Percentiles rank a stretch among this genome's conserved stretches.
These are phyloP conservation scores for Aspergillus vadensis DNA, from an alignment of 2,329 filamentous ascomycete genomes.

Conservation along the genomic window DNA sequence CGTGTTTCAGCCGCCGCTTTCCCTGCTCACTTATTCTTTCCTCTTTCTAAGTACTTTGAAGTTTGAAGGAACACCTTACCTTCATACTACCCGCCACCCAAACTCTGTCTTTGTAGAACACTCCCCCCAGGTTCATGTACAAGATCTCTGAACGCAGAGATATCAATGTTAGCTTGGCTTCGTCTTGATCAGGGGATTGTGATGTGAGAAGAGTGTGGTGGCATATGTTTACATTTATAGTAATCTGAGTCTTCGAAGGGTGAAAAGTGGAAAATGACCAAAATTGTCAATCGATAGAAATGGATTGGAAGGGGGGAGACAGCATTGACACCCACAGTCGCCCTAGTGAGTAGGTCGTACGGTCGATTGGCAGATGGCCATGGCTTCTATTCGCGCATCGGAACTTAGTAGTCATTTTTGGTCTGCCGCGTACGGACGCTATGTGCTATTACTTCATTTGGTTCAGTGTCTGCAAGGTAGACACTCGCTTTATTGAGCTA, in stretches of 20 bases:
- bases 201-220: background rate
- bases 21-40: background rate
- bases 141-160: background rate
- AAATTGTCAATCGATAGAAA: background rate
- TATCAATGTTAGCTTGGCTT: background rate
- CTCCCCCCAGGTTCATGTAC: background rate
- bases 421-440: background rate
- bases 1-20: background rate
- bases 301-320: background rate
- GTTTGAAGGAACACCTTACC: background rate
- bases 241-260: too few relatives aligned
- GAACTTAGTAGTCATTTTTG: background rate
- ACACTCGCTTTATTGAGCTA: background rate
- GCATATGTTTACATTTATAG: background rate
- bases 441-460: background rate
- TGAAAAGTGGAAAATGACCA: background rate
- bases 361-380: background rate
- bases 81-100: background rate
- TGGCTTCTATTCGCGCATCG: conserved; percentile 2
- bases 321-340: background rate
- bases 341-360: background rate
- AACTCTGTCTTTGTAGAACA: background rate
- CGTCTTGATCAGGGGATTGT: background rate
- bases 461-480: background rate
- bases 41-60: background rate